Evolutionary conservation across 1,284 basidiomycete species (phyloP).

Genomic region (Cutaneotrichosporon sp.): DNA sequence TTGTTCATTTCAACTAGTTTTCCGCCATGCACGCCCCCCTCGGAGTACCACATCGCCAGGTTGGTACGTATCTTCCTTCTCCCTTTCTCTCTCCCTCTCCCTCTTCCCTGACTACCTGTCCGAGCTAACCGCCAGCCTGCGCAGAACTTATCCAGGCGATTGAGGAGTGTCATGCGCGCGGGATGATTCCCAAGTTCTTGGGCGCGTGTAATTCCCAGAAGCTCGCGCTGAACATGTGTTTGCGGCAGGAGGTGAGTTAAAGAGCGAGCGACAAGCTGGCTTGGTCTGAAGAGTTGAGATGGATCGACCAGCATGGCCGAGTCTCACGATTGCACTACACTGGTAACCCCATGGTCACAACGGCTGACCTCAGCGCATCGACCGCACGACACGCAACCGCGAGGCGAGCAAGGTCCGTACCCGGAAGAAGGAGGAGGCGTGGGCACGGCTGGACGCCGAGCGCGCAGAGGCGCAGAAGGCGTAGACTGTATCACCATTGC

Average conservation of each 20-base stretch:
- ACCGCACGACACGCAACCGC: constrained; percentile 67
- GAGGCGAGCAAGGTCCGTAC: constrained; percentile 63
- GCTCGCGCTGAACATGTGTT: constrained; percentile 68
- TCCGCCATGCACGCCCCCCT: constrained; percentile 47
- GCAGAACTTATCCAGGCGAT: constrained; percentile 48
- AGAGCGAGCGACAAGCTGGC: background rate
- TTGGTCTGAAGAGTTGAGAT: too few relatives aligned
- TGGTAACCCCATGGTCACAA: too few relatives aligned
- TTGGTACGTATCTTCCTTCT: constrained; percentile 32
- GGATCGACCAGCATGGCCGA: background rate
- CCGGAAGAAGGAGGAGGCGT: constrained; percentile 47
- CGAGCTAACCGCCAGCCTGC: constrained; percentile 36
- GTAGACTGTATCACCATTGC: constrained; percentile 1
- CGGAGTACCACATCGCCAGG: constrained; percentile 43
- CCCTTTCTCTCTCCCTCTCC: too few relatives aligned
- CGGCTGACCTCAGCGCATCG: constrained; percentile 59
- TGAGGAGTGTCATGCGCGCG: constrained; percentile 45
- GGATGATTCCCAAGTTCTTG: constrained; percentile 32
- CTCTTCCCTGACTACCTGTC: background rate
- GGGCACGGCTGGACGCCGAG: constrained; percentile 42
- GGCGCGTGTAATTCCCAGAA: constrained; percentile 68
- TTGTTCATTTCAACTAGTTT: background rate
- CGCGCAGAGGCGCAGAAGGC: background rate
- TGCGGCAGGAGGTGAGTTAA: constrained; percentile 67
- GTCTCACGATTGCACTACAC: background rate